These are phyloP conservation scores for Lactifluus hygrophoroides DNA, from an alignment of 768 basidiomycete species.

Conservation along the genomic window DNA sequence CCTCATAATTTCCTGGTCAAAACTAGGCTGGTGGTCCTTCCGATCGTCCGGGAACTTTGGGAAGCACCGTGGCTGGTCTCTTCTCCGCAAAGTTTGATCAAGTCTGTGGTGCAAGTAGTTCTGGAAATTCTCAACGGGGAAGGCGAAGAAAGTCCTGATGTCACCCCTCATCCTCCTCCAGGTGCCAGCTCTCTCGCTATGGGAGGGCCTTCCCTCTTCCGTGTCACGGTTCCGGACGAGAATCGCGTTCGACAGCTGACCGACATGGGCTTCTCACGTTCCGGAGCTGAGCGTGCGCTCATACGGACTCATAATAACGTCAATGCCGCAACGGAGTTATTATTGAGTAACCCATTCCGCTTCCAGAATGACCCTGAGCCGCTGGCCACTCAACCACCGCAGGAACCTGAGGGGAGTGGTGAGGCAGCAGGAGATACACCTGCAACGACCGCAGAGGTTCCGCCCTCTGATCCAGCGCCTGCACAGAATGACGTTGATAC, in stretches of 20 bases:
- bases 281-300: slow-evolving; percentile 78
- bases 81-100: slow-evolving; percentile 66
- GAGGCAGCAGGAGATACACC: slow-evolving; percentile 19
- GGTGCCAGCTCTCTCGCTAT: slow-evolving; percentile 28
- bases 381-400: slow-evolving; percentile 25
- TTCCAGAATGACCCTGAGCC: slow-evolving; percentile 60
- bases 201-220: slow-evolving; percentile 28
- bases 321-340: slow-evolving; percentile 76
- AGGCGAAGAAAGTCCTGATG: slow-evolving; percentile 51
- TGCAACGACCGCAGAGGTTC: slow-evolving; percentile 1
- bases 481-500: slow-evolving; percentile 25
- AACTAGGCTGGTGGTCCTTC: slow-evolving; percentile 61
- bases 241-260: slow-evolving; percentile 70
- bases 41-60: slow-evolving; percentile 68
- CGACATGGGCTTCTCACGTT: slow-evolving; percentile 97
- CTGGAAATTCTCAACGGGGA: slow-evolving; percentile 79
- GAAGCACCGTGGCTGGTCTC: slow-evolving; percentile 71
- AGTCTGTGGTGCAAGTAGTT: slow-evolving; percentile 66
- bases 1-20: slow-evolving; percentile 81
- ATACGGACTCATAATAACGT: slow-evolving; percentile 82
- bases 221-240: slow-evolving; percentile 56
- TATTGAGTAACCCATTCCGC: slow-evolving; percentile 75
- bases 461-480: slow-evolving; percentile 24
- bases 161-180: slow-evolving; percentile 30
- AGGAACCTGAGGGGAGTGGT: slow-evolving; percentile 18